These are phyloP conservation scores for Millerozyma acaciae DNA, from an alignment of 805 yeast species.

Conservation along the genomic window DNA sequence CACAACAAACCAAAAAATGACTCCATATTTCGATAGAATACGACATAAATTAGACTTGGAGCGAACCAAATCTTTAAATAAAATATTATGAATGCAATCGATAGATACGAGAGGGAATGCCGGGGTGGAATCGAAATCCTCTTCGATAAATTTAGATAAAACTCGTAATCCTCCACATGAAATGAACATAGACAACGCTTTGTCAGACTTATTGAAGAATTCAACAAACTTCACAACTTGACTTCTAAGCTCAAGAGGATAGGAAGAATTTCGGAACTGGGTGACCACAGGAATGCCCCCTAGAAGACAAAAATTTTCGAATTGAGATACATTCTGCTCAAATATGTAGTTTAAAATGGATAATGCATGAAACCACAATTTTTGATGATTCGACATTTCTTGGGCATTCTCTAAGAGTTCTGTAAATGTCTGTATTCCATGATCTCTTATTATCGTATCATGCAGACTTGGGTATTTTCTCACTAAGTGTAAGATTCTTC, in stretches of 20 bases:
- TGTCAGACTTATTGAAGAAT: slow-evolving; percentile 29
- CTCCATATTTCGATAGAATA: slow-evolving; percentile 39
- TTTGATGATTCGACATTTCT: slow-evolving; percentile 29
- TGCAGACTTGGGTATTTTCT: slow-evolving; percentile 39
- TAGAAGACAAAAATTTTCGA: slow-evolving; percentile 39
- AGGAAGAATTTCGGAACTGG: slow-evolving; percentile 30
- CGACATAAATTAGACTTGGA: slow-evolving; percentile 42
- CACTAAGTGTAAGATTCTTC: slow-evolving; percentile 34
- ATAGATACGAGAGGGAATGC: slow-evolving; percentile 35
- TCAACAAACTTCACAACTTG: slow-evolving; percentile 37
- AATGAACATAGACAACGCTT: slow-evolving; percentile 37
- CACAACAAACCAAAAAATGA: slow-evolving; percentile 41
- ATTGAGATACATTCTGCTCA: slow-evolving; percentile 23
- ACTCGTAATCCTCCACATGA: slow-evolving; percentile 46
- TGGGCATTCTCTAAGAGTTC: slow-evolving; percentile 35
- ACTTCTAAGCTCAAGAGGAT: slow-evolving; percentile 26
- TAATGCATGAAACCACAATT: slow-evolving; percentile 36
- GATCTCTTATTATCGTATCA: slow-evolving; percentile 37
- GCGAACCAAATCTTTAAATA: slow-evolving; percentile 32
- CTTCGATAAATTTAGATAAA: slow-evolving; percentile 43
- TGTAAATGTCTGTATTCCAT: slow-evolving; percentile 36
- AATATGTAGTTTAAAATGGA: slow-evolving; percentile 33
- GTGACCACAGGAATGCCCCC: slow-evolving; percentile 43
- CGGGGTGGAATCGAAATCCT: slow-evolving; percentile 38
- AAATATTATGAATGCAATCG: slow-evolving; percentile 31